Evolutionary conservation across 2,329 filamentous ascomycete genomes (phyloP).

Genomic region (Amesomyces nigricolor): DNA sequence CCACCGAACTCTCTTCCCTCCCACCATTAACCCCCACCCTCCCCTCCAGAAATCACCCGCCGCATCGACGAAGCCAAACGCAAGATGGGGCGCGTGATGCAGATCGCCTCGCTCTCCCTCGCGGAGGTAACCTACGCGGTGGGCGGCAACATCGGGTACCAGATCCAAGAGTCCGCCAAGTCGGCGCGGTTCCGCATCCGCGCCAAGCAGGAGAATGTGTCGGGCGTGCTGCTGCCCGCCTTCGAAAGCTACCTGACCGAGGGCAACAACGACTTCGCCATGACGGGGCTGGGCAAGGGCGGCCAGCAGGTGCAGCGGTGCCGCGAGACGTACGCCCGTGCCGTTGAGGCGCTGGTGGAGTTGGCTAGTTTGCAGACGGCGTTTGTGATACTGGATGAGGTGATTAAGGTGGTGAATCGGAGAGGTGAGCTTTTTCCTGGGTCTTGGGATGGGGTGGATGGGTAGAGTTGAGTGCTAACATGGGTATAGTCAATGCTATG

Average conservation of each 20-base stretch:
- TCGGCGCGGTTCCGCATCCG: conserved; percentile 87
- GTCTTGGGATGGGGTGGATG: background rate
- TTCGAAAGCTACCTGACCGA: conserved; percentile 90
- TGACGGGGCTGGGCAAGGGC: conserved; percentile 93
- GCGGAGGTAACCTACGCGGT: conserved; percentile 97
- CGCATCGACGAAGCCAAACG: conserved; percentile 98
- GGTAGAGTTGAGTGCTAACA: conserved; percentile 26
- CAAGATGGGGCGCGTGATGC: conserved; percentile 99
- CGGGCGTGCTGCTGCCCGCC: conserved; percentile 85
- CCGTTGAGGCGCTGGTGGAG: conserved; percentile 93
- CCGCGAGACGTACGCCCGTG: conserved; percentile 90
- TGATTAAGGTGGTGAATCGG: conserved; percentile 98
- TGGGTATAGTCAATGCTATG: conserved; percentile 77
- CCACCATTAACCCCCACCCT: background rate
- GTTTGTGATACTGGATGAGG: conserved; percentile 95
- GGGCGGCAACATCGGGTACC: conserved; percentile 90
- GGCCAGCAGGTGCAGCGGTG: conserved; percentile 95
- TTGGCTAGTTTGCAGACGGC: conserved; percentile 91
- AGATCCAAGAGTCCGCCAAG: conserved; percentile 94
- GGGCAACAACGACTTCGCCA: conserved; percentile 88
- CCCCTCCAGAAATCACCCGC: conserved; percentile 72
- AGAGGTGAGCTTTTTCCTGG: conserved; percentile 55
- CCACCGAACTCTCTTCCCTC: no score
- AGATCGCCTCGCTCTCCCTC: conserved; percentile 94
- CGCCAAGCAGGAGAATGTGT: conserved; percentile 97